Evolutionary conservation across 139 green algal genomes (phyloP).

Genomic region (Picochlorum costavermella): DNA sequence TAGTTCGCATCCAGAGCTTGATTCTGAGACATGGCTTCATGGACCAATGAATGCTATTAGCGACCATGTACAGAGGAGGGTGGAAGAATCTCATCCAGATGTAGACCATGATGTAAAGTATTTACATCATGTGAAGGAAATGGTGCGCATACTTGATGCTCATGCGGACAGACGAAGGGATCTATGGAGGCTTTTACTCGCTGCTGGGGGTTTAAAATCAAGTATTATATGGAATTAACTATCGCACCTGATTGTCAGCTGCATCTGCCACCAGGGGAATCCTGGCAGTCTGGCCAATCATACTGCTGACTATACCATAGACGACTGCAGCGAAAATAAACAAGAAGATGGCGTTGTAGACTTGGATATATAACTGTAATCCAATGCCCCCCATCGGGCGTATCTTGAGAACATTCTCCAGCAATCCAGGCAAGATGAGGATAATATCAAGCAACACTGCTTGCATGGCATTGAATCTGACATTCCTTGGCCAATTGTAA

Average conservation of each 20-base stretch:
- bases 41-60: background rate
- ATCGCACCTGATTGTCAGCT: slow-evolving; percentile 62
- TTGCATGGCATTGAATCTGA: slow-evolving; percentile 77
- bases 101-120: background rate
- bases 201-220: background rate
- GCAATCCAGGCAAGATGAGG: slow-evolving; percentile 60
- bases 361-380: slow-evolving; percentile 51
- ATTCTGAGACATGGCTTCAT: slow-evolving; percentile 8
- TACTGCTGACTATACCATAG: slow-evolving; percentile 62
- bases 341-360: slow-evolving; percentile 75
- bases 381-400: slow-evolving; percentile 36
- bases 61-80: background rate
- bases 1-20: slow-evolving; percentile 60
- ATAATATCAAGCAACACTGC: slow-evolving; percentile 76
- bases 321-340: slow-evolving; percentile 61
- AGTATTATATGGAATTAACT: background rate
- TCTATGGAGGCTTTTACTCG: background rate
- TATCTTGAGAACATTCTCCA: slow-evolving; percentile 36
- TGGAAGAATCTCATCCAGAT: background rate
- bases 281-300: slow-evolving; percentile 51
- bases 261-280: slow-evolving; percentile 72
- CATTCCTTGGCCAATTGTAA: slow-evolving; percentile 44
- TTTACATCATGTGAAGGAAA: background rate
- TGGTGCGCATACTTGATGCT: background rate
- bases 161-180: background rate